Base-by-base conservation (phyloP, 2,329 filamentous ascomycete genomes). In the Fusarium sp. region DNA sequence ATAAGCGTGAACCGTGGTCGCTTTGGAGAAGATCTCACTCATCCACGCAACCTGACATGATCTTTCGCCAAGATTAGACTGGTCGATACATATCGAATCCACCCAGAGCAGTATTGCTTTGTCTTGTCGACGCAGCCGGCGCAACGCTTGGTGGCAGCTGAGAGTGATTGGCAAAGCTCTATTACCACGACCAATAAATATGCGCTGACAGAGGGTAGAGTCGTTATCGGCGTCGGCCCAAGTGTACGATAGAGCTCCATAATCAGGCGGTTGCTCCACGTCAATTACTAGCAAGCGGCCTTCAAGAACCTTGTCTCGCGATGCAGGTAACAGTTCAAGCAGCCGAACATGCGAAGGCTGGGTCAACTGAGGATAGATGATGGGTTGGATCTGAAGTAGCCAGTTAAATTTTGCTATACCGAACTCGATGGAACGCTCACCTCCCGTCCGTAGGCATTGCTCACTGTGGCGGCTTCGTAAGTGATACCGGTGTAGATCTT, bases 61-160 rank as follows among this genome's bases (percentile, higher is more conserved):
- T 11, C 60, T 53, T 19, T 63, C 60, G n/a, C 39, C 8, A 10
- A 49, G 44, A 12, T 58, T 47, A 7, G 47, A 39, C 11, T 64
- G 60, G 15, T 64, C 49, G 13, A 64, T 64, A 7, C 60, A 64
- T 7, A 64, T 53, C 2, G 60, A 49, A 26, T 64, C 60, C 2
- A 63, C 54, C 60, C 60, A 64, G 25, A 64, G 12, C 4, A 47
- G 51, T 2, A 63, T 28, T 1, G 34, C 35, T 15, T 32, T 31
- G 7, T 49, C 22, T 19, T 26, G 29, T 19, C 11, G 36, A 1
- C 60, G 60, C 7, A 64, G 19, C 31, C 32, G 35, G 2, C 58
- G 31, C 12, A 64, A 36, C 11, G 53, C 60, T 19, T 51, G 44
- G 6, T 64, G 36, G 10, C 60, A 64, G 9, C 50, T 64, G 1